These are phyloP conservation scores for Tritrichomonas foetus DNA, from an alignment of 208 protist genomes.

Conservation along the genomic window DNA sequence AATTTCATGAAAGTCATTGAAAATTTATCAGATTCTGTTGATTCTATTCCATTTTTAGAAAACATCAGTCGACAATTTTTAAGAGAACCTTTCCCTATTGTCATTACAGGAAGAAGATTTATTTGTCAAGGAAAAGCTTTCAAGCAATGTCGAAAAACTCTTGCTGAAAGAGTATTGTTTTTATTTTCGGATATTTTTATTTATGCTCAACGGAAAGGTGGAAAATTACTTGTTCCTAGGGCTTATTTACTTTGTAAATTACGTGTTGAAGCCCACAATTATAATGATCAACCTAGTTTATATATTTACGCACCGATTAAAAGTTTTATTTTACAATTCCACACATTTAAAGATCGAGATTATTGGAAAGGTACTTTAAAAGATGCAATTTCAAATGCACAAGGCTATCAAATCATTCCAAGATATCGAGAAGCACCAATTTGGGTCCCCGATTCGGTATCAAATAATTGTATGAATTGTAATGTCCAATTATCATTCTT, in stretches of 20 bases:
- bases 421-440: background rate
- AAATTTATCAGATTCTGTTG: background rate
- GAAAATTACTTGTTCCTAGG: background rate
- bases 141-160: background rate
- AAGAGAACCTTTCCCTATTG: conserved; percentile 10
- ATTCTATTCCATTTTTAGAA: background rate
- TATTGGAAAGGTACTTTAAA: background rate
- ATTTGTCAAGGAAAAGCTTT: background rate
- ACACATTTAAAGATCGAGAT: background rate
- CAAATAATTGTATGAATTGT: conserved; percentile 43
- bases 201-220: background rate
- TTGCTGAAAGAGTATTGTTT: background rate
- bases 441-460: conserved; percentile 39
- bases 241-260: background rate
- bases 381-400: background rate
- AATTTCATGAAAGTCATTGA: background rate
- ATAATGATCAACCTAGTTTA: background rate
- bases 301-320: background rate
- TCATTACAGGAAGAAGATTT: background rate
- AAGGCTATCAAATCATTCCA: background rate
- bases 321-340: background rate
- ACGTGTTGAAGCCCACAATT: background rate
- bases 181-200: background rate
- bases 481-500: conserved; percentile 36
- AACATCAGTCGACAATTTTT: background rate